Base-by-base conservation (phyloP, 2,329 filamentous ascomycete species). In the Aspergillus terreus region DNA sequence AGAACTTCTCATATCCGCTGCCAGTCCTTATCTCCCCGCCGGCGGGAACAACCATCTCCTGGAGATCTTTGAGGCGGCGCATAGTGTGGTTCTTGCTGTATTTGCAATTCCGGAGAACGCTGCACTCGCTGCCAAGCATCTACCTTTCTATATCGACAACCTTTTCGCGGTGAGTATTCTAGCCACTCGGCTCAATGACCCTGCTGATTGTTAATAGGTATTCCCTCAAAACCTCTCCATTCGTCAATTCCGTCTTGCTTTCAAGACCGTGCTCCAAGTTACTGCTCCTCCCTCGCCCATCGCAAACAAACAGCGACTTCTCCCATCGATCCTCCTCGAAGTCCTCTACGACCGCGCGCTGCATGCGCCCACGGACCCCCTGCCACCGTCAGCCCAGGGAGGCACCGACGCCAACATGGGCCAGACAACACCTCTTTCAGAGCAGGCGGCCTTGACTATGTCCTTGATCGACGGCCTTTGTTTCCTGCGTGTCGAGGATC, bases 181-280 rank as follows among this genome's bases (percentile, higher is more conserved):
- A 5, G 36, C n/a, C 15, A 21, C 32, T 44, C 10, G 17, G 4
- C 21, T 5, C 46, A 30, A 42, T 54, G 40, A 54, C 36, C 3
- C 0, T 36, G 19, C 40, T 42, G 10, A 42, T 42, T 42, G 19
- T 42, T 19, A 4, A 15, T 43, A 77, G 63, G 85, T 90, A 1
- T 96, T 96, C 69, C 91, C 92, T 0, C 68, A 77, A 1, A 87
- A 86, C 52, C 83, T 96, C 17, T 92, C 89, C 0, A 80, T 88
- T 1, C 84, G 91, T 14, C 92, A 96, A 67, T 96, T 96, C 75
- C 83, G 91, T 27, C 78, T 96, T 9, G 92, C 91, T 10, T 92
- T 95, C 76, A 89, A 87, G 67, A 92, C 90, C 1, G 77, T 96
- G 43, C 83, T 95, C 69, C 86, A 87, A 61, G 86, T 95, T 53